These are phyloP conservation scores for Cenchrus purpureus DNA, from an alignment of 176 grass and related monocot genomes.

Conservation along the genomic window DNA sequence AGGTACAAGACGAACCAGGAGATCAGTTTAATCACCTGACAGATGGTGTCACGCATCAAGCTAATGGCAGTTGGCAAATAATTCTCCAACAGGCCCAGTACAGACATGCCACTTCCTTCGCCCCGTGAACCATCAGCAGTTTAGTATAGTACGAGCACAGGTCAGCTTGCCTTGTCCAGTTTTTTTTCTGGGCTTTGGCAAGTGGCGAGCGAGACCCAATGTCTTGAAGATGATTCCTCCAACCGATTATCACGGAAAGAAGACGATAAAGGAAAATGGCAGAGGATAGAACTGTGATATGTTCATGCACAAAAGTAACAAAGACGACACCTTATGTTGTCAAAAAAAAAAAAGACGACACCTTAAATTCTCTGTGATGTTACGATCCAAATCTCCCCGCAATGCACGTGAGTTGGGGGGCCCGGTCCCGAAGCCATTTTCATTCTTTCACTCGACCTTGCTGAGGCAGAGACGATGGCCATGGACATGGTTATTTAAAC, in stretches of 20 bases:
- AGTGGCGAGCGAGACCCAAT: constrained; percentile 14
- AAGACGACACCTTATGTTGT: constrained; percentile 39
- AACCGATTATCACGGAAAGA: constrained; percentile 67
- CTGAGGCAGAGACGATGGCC: constrained; percentile 39
- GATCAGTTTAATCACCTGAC: neutral
- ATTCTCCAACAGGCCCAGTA: neutral
- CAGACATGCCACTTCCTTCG: constrained; percentile 6
- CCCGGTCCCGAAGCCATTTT: constrained; percentile 32
- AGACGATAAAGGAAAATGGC: constrained; percentile 31
- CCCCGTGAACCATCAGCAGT: constrained; percentile 41
- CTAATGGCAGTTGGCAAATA: neutral
- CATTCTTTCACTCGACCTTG: constrained; percentile 1
- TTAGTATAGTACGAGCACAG: constrained; percentile 31
- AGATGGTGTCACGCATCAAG: neutral
- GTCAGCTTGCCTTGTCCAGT: constrained; percentile 17
- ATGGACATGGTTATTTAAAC: constrained; percentile 64
- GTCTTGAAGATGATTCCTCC: constrained; percentile 25
- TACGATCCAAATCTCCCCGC: constrained; percentile 29
- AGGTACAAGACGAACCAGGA: neutral
- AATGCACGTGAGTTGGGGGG: constrained; percentile 44
- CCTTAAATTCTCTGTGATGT: constrained; percentile 53
- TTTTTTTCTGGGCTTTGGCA: constrained; percentile 15
- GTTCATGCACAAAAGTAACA: constrained; percentile 45
- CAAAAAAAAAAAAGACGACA: constrained; percentile 40
- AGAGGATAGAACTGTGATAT: constrained; percentile 37